Conservation (phyloP, 768 basidiomycete genomes). For the Symmetrospora coprosmae region DNA sequence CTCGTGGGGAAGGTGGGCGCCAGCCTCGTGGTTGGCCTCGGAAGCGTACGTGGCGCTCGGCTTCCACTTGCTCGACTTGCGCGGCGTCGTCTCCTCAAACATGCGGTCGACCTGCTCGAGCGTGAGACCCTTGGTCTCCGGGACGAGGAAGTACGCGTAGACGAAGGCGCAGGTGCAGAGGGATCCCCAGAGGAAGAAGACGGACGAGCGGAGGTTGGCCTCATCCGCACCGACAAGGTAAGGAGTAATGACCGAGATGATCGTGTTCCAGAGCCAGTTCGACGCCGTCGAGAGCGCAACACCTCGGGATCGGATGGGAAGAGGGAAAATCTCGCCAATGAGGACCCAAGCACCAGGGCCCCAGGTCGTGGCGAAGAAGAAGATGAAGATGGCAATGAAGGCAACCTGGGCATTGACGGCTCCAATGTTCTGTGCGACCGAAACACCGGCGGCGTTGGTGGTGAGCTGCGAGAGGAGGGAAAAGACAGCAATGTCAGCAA, state of each 20-base stretch:
- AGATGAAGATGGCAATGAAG: conserved; percentile 34
- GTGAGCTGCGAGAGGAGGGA: too few relatives aligned
- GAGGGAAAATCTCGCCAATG: conserved; percentile 46
- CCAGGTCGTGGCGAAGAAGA: conserved; percentile 47
- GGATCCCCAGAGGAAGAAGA: conserved; percentile 77
- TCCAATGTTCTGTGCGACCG: conserved; percentile 33
- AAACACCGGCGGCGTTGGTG: conserved; percentile 40
- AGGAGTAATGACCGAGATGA: conserved; percentile 44
- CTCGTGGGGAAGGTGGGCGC: too few relatives aligned
- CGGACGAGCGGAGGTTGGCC: conserved; percentile 35
- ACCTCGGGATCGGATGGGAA: conserved; percentile 66
- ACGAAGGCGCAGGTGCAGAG: conserved; percentile 54
- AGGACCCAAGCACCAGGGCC: conserved; percentile 49
- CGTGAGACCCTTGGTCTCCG: conserved; percentile 52
- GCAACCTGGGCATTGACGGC: conserved; percentile 51
- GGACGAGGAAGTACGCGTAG: conserved; percentile 52
- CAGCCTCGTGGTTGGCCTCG: too few relatives aligned
- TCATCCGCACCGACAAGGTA: conserved; percentile 38
- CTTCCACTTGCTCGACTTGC: conserved; percentile 36
- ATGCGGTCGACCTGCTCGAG: conserved; percentile 64
- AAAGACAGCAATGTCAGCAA: too few relatives aligned
- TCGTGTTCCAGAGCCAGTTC: conserved; percentile 73
- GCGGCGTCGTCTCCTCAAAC: conserved; percentile 30
- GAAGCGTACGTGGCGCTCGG: conserved; percentile 38
- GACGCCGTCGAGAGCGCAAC: conserved; percentile 61